Evolutionary conservation across 176 grass and related monocot genomes (phyloP).

Genomic region (Paspalum notatum): DNA sequence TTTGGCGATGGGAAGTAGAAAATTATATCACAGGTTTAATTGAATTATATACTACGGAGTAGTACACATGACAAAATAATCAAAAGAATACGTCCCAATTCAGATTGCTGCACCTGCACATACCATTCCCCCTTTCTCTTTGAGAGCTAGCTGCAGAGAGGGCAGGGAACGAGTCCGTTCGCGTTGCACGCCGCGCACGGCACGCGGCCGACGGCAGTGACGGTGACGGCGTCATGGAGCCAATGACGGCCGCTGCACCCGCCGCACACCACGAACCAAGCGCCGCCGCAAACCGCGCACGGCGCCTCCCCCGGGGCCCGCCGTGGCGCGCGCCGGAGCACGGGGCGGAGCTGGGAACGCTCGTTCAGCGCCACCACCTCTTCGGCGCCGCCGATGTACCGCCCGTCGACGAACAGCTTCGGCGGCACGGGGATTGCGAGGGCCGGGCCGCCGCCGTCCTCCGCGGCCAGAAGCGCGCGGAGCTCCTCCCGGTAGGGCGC

Average conservation of each 20-base stretch:
- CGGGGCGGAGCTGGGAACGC: constrained; percentile 46
- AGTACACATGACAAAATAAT: not conserved
- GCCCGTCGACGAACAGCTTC: constrained; percentile 67
- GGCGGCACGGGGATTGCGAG: constrained; percentile 49
- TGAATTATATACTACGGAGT: not conserved
- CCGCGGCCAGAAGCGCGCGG: constrained; percentile 33
- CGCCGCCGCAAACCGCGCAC: constrained; percentile 67
- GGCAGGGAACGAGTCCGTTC: constrained; percentile 56
- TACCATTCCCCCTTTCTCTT: not conserved
- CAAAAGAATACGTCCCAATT: not conserved
- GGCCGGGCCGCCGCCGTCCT: not conserved
- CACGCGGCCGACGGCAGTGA: constrained; percentile 14
- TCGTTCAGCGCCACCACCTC: constrained; percentile 79
- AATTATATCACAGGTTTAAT: not conserved
- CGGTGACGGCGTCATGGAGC: constrained; percentile 54
- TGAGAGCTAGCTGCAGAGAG: constrained; percentile 40
- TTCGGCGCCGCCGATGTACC: constrained; percentile 76
- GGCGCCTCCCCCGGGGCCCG: constrained; percentile 34
- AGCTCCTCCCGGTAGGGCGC: constrained; percentile 75
- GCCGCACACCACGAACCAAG: constrained; percentile 73
- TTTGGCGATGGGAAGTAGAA: not conserved
- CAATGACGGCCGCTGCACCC: constrained; percentile 75
- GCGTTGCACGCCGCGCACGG: constrained; percentile 45
- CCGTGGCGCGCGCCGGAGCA: constrained; percentile 39
- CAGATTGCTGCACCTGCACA: not conserved